Percentiles rank a stretch among this genome's conserved stretches.
These are phyloP conservation scores for Boletus sp. DNA, from an alignment of 768 basidiomycete species.

Conservation along the genomic window DNA sequence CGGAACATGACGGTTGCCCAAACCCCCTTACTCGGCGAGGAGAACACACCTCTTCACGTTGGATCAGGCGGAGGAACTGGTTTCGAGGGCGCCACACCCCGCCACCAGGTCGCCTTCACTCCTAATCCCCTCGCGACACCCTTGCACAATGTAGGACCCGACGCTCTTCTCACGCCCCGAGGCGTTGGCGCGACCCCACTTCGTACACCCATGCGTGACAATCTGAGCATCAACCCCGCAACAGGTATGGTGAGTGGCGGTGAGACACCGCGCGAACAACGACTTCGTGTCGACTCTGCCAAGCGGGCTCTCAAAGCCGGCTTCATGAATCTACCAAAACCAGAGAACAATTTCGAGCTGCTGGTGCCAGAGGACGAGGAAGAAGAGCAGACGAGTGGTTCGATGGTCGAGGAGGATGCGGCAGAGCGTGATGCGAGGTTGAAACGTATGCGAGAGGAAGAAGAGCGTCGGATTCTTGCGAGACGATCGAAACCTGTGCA, in stretches of 20 bases:
- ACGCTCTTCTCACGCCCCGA: slow-evolving; percentile 54
- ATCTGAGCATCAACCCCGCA: slow-evolving; percentile 78
- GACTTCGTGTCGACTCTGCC: slow-evolving; percentile 54
- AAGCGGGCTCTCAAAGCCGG: slow-evolving; percentile 78
- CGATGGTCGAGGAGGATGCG: slow-evolving; percentile 72
- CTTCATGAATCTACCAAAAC: slow-evolving; percentile 81
- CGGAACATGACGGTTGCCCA: slow-evolving; percentile 91
- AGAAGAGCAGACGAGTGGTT: slow-evolving; percentile 31
- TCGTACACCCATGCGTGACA: slow-evolving; percentile 94
- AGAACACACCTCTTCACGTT: slow-evolving; percentile 90
- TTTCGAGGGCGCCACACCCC: slow-evolving; percentile 94
- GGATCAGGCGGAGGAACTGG: slow-evolving; percentile 79
- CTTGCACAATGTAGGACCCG: slow-evolving; percentile 43
- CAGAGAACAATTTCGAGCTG: slow-evolving; percentile 97
- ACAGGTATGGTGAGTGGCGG: slow-evolving; percentile 54
- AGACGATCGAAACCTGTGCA: slow-evolving; percentile 81
- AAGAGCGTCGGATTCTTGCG: slow-evolving; percentile 76
- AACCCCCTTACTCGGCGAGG: slow-evolving; percentile 93
- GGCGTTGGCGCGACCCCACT: slow-evolving; percentile 70
- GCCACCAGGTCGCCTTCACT: slow-evolving; percentile 84
- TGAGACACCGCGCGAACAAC: slow-evolving; percentile 76
- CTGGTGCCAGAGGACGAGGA: slow-evolving; percentile 88
- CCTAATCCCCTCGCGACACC: slow-evolving; percentile 96
- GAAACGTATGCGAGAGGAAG: slow-evolving; percentile 64
- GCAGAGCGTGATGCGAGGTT: slow-evolving; percentile 84